phyloP scores from a whole-genome alignment of 805 yeast genomes.

The Candida patagonica region DNA sequence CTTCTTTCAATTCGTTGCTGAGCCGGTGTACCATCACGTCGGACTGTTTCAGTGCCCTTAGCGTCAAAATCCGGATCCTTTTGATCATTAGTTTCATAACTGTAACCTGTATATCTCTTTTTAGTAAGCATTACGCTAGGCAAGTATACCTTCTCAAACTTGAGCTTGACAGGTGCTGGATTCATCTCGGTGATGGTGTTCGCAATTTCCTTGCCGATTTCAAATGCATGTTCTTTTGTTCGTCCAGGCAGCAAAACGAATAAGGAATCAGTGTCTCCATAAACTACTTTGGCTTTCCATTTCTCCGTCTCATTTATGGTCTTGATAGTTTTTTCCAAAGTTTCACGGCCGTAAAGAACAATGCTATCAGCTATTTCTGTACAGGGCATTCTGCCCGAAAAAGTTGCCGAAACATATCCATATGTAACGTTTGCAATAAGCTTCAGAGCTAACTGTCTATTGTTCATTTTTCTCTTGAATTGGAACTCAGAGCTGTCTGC shows the following conservation, averaged over 20 bases:
- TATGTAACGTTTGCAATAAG: conserved; percentile 91
- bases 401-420: conserved; percentile 91
- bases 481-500: conserved; percentile 20
- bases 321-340: conserved; percentile 59
- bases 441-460: conserved; percentile 79
- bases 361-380: conserved; percentile 92
- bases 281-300: conserved; percentile 89
- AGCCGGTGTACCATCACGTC: conserved; percentile 93
- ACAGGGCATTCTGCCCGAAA: conserved; percentile 95
- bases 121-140: conserved; percentile 78
- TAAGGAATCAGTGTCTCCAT: conserved; percentile 93
- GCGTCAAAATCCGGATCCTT: conserved; percentile 72
- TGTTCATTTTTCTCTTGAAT: conserved; percentile 47
- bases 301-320: conserved; percentile 47
- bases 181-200: conserved; percentile 48
- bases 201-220: conserved; percentile 64
- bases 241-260: conserved; percentile 87
- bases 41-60: conserved; percentile 89
- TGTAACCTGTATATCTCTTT: conserved; percentile 84
- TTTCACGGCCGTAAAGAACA: conserved; percentile 85
- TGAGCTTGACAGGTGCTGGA: conserved; percentile 74
- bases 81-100: conserved; percentile 54
- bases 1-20: conserved; percentile 75
- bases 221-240: conserved; percentile 66
- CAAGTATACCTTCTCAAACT: conserved; percentile 88